Conservation (phyloP, 805 yeast species). For the Lipomyces sp. region DNA sequence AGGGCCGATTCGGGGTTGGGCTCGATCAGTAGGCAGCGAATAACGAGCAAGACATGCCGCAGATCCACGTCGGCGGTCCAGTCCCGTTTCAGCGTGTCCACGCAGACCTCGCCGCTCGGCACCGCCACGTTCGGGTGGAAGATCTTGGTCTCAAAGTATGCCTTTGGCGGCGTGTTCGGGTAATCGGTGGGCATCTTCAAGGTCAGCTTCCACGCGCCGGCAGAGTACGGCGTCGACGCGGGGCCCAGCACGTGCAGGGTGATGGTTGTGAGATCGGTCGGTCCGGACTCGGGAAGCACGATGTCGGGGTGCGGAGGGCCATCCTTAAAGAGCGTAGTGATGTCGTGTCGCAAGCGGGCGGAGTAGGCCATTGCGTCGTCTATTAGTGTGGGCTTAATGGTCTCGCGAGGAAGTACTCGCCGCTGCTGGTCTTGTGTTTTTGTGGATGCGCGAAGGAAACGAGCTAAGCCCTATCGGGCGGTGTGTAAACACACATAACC, state of each 20-base stretch:
- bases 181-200: constrained; percentile 42
- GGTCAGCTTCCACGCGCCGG: constrained; percentile 48
- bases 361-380: background rate
- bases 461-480: background rate
- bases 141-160: constrained; percentile 39
- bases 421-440: too few species aligned
- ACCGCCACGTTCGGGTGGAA: constrained; percentile 38
- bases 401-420: too few species aligned
- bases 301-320: constrained; percentile 24
- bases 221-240: constrained; percentile 43
- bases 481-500: background rate
- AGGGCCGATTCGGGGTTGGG: constrained; percentile 38
- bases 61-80: constrained; percentile 34
- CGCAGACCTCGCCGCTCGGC: constrained; percentile 36
- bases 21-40: constrained; percentile 35
- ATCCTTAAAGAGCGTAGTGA: constrained; percentile 11
- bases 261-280: constrained; percentile 17
- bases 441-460: too few species aligned
- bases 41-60: constrained; percentile 33
- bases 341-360: constrained; percentile 20
- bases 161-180: constrained; percentile 47
- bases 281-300: constrained; percentile 19
- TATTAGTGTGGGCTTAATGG: background rate
- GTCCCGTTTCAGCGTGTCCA: constrained; percentile 36
- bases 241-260: constrained; percentile 39